These are phyloP conservation scores for Crataegus laevigata DNA, from an alignment of 306 rosid genomes.

Conservation along the genomic window DNA sequence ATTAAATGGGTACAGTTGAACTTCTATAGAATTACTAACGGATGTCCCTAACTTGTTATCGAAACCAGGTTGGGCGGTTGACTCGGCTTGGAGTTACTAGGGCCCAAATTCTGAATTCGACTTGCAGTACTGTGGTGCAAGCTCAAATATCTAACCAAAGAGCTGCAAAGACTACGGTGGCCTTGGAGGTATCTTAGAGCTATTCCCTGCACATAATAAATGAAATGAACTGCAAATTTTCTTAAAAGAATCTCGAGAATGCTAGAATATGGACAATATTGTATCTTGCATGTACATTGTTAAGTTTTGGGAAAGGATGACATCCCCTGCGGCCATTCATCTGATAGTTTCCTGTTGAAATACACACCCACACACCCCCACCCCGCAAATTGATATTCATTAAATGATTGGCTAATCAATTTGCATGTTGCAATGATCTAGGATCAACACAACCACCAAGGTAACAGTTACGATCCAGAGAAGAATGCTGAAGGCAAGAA, in stretches of 20 bases:
- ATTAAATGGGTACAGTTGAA: too few relatives aligned
- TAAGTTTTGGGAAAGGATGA: neutral
- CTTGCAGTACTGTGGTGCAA: slow-evolving; percentile 10
- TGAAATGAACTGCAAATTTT: neutral
- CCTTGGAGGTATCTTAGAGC: slow-evolving; percentile 10
- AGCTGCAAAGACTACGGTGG: neutral
- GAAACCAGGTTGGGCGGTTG: slow-evolving; percentile 18
- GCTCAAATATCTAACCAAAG: slow-evolving; percentile 11
- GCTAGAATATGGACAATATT: neutral
- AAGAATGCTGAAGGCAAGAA: slow-evolving; percentile 12
- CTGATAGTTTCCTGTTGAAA: neutral
- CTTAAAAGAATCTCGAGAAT: neutral
- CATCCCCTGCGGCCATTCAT: neutral
- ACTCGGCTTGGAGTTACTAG: slow-evolving; percentile 16
- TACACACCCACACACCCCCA: neutral
- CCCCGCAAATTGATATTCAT: neutral
- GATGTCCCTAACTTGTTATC: neutral
- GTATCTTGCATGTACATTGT: neutral
- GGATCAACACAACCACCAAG: slow-evolving; percentile 21
- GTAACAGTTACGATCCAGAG: slow-evolving; percentile 10
- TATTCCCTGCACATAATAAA: neutral
- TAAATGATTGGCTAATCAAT: neutral
- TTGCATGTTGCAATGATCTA: neutral
- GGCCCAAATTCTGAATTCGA: slow-evolving; percentile 8
- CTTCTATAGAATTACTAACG: neutral